A percentile compares a stretch with the other conserved stretches of the same genome.
These are phyloP conservation scores for Hypsizygus ulmarius DNA, from an alignment of 1,284 basidiomycete genomes.

Conservation along the genomic window DNA sequence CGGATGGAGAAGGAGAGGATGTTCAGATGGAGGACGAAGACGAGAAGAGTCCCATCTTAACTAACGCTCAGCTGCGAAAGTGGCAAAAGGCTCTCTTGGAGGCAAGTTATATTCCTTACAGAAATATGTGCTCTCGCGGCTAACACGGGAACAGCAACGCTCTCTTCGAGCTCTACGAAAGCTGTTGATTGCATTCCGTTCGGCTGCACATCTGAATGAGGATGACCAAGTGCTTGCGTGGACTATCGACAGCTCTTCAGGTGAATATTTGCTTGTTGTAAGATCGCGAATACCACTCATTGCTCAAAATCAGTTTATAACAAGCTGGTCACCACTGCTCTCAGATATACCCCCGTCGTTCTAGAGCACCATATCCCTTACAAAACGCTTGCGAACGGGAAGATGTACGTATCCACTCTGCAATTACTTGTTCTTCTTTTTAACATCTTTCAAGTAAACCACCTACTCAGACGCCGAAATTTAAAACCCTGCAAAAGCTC, in stretches of 20 bases:
- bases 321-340: conserved; percentile 85
- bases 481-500: conserved; percentile 82
- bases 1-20: conserved; percentile 30
- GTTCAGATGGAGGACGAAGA: conserved; percentile 40
- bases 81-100: conserved; percentile 94
- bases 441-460: conserved; percentile 56
- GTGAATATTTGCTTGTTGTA: conserved; percentile 36
- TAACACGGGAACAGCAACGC: conserved; percentile 55
- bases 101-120: conserved; percentile 43
- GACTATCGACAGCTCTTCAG: conserved; percentile 76
- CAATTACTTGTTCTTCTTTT: conserved; percentile 5
- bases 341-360: conserved; percentile 91
- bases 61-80: conserved; percentile 68
- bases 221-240: conserved; percentile 77
- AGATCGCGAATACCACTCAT: background rate
- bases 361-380: conserved; percentile 87
- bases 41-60: conserved; percentile 62
- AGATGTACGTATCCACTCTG: conserved; percentile 67
- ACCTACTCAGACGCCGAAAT: conserved; percentile 71
- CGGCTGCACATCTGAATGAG: conserved; percentile 87
- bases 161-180: conserved; percentile 86
- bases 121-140: conserved; percentile 1
- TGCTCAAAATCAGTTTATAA: conserved; percentile 68
- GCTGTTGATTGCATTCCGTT: conserved; percentile 85
- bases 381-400: conserved; percentile 79